phyloP scores from a whole-genome alignment of 2,329 filamentous ascomycete species.

The Geosmithia morbida region DNA sequence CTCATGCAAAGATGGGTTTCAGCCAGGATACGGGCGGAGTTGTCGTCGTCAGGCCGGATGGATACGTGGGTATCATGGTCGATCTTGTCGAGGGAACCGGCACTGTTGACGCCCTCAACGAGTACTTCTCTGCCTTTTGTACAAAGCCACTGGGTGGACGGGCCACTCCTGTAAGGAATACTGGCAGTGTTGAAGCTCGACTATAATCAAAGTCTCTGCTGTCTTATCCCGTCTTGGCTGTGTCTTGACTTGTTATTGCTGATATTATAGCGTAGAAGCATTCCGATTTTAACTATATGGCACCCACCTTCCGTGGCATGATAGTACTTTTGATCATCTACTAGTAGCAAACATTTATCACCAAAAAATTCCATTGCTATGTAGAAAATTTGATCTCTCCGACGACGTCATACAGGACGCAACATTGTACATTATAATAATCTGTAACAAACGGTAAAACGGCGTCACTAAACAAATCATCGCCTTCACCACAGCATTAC shows the following conservation, averaged over 20 bases:
- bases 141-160: slow-evolving; percentile 34
- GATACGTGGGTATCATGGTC: slow-evolving; percentile 30
- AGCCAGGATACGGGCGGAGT: slow-evolving; percentile 33
- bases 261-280: no score
- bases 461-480: no score
- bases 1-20: slow-evolving; percentile 79
- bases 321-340: no score
- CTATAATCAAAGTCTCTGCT: background rate
- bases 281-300: no score
- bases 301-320: no score
- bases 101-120: slow-evolving; percentile 69
- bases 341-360: no score
- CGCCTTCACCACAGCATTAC: no score
- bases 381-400: no score
- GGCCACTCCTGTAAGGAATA: background rate
- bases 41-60: slow-evolving; percentile 5
- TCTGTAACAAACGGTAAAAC: no score
- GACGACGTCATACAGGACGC: no score
- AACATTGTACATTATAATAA: no score
- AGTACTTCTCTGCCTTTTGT: slow-evolving; percentile 65
- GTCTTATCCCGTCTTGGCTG: background rate
- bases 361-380: no score
- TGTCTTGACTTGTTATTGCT: background rate
- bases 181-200: background rate
- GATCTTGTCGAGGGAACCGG: slow-evolving; percentile 60